Percentiles rank a stretch among this genome's conserved stretches.
Evolutionary conservation across 2,329 filamentous ascomycete genomes (phyloP).

Genomic region (Biscogniauxia sp.): DNA sequence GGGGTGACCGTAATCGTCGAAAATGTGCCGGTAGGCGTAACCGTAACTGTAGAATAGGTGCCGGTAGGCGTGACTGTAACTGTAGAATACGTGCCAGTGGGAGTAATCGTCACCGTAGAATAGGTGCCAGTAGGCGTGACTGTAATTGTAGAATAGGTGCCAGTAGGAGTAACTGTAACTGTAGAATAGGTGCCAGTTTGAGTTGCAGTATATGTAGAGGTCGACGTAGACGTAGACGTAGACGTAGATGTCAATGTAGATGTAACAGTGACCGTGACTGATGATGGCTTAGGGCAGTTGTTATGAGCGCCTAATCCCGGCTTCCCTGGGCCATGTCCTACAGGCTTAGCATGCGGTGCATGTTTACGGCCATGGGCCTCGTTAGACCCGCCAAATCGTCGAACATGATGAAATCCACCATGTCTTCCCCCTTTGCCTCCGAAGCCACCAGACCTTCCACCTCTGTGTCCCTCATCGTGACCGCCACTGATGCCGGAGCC

Average conservation of each 20-base stretch:
- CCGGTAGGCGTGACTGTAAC: not conserved
- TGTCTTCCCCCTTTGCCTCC: not conserved
- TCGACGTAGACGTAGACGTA: not conserved
- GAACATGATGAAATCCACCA: too few relatives aligned
- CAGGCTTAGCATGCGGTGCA: too few relatives aligned
- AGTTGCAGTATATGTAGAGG: not conserved
- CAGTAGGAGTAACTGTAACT: not conserved
- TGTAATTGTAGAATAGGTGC: not conserved
- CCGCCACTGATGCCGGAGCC: not conserved
- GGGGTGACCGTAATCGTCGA: not conserved
- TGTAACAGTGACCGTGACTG: not conserved
- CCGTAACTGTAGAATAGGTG: not conserved
- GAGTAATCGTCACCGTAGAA: not conserved
- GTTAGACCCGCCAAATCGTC: too few relatives aligned
- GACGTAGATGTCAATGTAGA: not conserved
- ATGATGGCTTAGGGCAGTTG: not conserved
- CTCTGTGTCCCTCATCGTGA: not conserved
- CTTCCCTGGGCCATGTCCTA: too few relatives aligned
- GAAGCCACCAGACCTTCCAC: not conserved
- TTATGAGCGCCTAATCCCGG: not conserved
- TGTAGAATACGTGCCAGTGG: not conserved
- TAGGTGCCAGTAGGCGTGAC: not conserved
- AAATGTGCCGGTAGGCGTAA: not conserved
- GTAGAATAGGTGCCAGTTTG: not conserved
- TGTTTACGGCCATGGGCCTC: too few relatives aligned